These are phyloP conservation scores for Physaria fendleri DNA, from an alignment of 345 rosid genomes.

Conservation along the genomic window DNA sequence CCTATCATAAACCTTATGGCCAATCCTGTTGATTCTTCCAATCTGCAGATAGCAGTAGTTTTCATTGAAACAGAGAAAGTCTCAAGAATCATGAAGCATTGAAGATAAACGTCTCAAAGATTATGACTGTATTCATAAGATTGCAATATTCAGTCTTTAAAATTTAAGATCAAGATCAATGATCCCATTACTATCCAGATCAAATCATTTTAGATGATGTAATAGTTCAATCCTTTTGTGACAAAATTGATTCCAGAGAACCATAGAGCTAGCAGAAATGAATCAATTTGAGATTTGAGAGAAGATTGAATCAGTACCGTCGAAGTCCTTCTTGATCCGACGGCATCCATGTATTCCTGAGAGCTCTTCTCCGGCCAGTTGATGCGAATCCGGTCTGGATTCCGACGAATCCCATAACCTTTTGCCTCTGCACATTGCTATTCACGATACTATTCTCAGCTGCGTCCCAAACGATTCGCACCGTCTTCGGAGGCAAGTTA, in stretches of 20 bases:
- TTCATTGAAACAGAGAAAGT: background rate
- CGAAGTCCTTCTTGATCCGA: conserved; percentile 71
- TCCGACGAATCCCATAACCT: conserved; percentile 88
- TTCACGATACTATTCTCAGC: conserved; percentile 16
- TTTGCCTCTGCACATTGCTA: conserved; percentile 41
- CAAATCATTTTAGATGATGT: background rate
- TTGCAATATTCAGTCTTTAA: background rate
- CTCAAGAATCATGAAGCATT: background rate
- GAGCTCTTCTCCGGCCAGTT: conserved; percentile 54
- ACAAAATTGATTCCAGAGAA: conserved; percentile 1
- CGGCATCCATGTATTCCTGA: conserved; percentile 90
- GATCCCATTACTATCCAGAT: background rate
- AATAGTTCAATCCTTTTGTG: background rate
- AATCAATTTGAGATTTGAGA: background rate
- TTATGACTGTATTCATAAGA: background rate
- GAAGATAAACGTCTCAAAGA: background rate
- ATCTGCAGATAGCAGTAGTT: conserved; percentile 30
- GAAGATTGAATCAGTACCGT: conserved; percentile 40
- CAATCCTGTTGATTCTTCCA: conserved; percentile 87
- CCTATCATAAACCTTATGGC: conserved; percentile 80
- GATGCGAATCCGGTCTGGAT: conserved; percentile 83
- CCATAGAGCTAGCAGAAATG: background rate
- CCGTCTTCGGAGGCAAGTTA: conserved; percentile 44
- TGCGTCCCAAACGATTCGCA: conserved; percentile 58
- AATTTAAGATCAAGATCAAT: background rate